Evolutionary conservation across 1,284 basidiomycete genomes (phyloP), one percentile per base, ranked within the genome.

Genomic region (Leccinum pallidistipes): DNA sequence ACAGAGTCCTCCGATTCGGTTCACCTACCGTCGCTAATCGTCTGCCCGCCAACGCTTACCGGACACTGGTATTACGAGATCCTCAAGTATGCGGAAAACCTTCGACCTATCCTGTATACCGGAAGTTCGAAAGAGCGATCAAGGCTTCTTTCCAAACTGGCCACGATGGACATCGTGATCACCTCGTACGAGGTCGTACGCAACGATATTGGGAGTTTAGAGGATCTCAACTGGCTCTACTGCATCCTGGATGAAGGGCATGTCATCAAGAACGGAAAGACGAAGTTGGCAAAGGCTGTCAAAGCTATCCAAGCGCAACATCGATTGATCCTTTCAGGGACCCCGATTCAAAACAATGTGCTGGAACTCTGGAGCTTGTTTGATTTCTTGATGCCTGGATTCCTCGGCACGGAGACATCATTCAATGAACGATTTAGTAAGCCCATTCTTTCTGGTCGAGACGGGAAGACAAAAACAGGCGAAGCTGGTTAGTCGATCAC

Each of bases 61-160:
- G 97, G 97, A 6, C 97, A 99, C 72, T 99, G 97, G 97, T 94
- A 94, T 74, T 97, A 98, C 76, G 97, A 99, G 78, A 92, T 99
- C 62, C 82, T 90, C 63, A 98, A 97, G 73, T 99, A 99, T 71
- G 85, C 91, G 5, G 90, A 92, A 58, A 93, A 91, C 67, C 82
- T 99, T 51, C 84, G 83, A 32, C 93, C 96, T 0, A 80, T 98
- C 59, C 82, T 97, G 67, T 99, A 98, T 76, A 91, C 91, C 3
- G 97, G 97, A 18, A 91, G 91, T 62, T 87, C 93, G n/a, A 82
- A 86, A 57, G 95, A 98, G 67, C 88, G 97, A n/a, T 80, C 83
- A 24, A 83, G 82, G 45, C 78, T 95, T 18, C 79, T 92, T 10
- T 70, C 83, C n/a, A 86, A 83, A 67, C 74, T 97, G 54, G 79